These are phyloP conservation scores for Umbellularia californica DNA, from an alignment of 164 flowering plant genomes.

Conservation along the genomic window DNA sequence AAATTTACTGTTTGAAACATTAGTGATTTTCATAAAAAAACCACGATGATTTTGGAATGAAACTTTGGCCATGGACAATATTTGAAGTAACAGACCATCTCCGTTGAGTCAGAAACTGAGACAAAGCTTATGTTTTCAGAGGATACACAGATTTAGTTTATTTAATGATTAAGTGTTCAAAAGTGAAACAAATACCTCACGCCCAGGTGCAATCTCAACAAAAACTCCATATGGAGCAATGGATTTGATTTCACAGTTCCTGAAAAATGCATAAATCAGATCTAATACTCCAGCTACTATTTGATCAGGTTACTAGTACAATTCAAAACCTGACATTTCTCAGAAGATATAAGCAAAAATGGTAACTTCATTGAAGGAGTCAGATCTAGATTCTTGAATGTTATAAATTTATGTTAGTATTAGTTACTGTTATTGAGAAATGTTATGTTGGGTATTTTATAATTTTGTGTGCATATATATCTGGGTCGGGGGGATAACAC, in stretches of 20 bases:
- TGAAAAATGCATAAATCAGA: conserved; percentile 18
- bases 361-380: not conserved
- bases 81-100: not conserved
- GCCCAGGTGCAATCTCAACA: conserved; percentile 94
- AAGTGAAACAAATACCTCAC: conserved; percentile 58
- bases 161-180: not conserved
- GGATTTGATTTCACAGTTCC: conserved; percentile 90
- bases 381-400: not conserved
- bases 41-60: not conserved
- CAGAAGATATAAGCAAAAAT: not conserved
- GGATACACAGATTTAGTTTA: not conserved
- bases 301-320: not conserved
- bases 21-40: too few species aligned
- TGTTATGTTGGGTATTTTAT: too few species aligned
- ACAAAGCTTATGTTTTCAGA: not conserved
- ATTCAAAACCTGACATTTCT: not conserved
- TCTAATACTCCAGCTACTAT: not conserved
- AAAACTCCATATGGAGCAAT: conserved; percentile 84
- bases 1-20: too few species aligned
- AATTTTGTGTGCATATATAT: too few species aligned
- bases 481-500: too few species aligned
- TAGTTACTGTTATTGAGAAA: not conserved
- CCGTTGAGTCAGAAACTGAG: not conserved
- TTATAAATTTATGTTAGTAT: not conserved
- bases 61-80: not conserved